Base-by-base conservation (phyloP, 495 filamentous ascomycete species). In the Penicillium odoratum region DNA sequence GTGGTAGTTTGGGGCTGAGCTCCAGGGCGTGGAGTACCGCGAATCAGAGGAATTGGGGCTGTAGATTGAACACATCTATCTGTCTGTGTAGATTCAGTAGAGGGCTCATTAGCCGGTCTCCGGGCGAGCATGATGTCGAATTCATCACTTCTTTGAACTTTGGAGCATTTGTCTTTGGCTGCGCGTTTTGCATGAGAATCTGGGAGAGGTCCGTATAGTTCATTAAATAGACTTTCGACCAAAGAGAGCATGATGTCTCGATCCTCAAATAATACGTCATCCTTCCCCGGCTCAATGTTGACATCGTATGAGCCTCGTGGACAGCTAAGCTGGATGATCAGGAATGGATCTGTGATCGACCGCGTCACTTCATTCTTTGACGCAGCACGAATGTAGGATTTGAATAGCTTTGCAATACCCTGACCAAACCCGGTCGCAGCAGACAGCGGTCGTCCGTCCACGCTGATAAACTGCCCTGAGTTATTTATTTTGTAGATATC, bases 211-310 rank as follows among this genome's bases (percentile, higher is more conserved):
- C 83, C 82, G 46, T 89, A 93, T 9, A 80, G 62, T 16, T 70
- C 65, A 8, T 61, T 62, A 10, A 93, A 84, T 3, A 91, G 66
- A 0, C 63, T 62, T 47, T 88, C 82, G 3, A 87, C 77, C 5
- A 80, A 57, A 4, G 68, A 62, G 4, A 88, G 26, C 4, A 96
- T 53, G 3, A 60, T 4, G 0, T 83, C 67, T 30, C 84, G 76
- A 44, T 94, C 75, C 29, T 80, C 75, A 65, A 98, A 96, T 0
- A 96, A 53, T 3, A 97, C 83, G 68, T 97, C 88, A 59, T 97
- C 89, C 67, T 98, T 98, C 0, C 88, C 83, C 0, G 93, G 92
- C 64, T 98, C 92, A 51, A 98, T 79, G 63, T 97, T 98, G 3
- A 83, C 80, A 74, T 98, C 93, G 59, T 98, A 97, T 48, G 79